These are phyloP conservation scores for Fragaria ananassa DNA, from an alignment of 306 rosid species.

Conservation along the genomic window DNA sequence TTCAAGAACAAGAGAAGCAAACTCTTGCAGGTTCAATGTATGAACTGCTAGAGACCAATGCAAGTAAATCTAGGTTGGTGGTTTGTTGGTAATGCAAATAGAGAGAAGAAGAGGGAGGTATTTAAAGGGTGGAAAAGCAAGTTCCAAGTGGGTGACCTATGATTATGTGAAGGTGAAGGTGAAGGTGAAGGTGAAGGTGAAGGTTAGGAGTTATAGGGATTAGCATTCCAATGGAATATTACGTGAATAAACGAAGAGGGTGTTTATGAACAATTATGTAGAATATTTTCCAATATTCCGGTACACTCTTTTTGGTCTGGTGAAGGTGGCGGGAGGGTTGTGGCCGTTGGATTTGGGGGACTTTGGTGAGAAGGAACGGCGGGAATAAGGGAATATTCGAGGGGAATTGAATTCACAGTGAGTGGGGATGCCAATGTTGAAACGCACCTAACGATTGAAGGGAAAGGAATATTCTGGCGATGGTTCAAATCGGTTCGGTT, in stretches of 20 bases:
- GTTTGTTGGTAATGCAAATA: background rate
- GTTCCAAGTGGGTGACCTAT: background rate
- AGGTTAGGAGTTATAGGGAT: background rate
- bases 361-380: conserved; percentile 20
- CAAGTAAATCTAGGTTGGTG: background rate
- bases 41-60: background rate
- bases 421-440: conserved; percentile 1
- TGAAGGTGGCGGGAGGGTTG: background rate
- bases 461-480: conserved; percentile 38
- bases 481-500: conserved; percentile 14
- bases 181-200: background rate
- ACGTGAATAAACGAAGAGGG: conserved; percentile 12
- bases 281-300: background rate
- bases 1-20: background rate
- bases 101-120: conserved; percentile 8
- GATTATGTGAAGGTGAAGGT: background rate
- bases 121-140: conserved; percentile 35
- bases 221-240: conserved; percentile 51
- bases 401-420: conserved; percentile 23
- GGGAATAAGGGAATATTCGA: conserved; percentile 58
- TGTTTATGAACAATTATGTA: background rate
- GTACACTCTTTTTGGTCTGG: background rate
- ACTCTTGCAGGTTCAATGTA: background rate
- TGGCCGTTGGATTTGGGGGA: conserved; percentile 27
- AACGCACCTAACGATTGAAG: conserved; percentile 6